These are phyloP conservation scores for Aspergillus terreus DNA, from an alignment of 2,329 filamentous ascomycete species.

Conservation along the genomic window DNA sequence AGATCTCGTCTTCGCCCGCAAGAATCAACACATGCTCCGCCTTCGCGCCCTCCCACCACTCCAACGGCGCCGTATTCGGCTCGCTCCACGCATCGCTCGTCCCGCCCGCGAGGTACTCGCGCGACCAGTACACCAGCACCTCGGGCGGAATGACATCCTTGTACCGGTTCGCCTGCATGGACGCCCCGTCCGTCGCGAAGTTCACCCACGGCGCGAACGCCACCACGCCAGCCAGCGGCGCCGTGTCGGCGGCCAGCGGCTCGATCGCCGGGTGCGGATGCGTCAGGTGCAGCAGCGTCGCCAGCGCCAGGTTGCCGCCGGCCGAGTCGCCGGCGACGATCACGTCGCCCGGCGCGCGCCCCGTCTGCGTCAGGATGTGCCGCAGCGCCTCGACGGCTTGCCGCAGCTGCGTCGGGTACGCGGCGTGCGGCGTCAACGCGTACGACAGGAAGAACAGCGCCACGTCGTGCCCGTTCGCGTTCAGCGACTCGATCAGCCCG, in stretches of 20 bases:
- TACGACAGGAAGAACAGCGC: conserved; percentile 53
- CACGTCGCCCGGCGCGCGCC: conserved; percentile 29
- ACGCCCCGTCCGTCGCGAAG: conserved; percentile 41
- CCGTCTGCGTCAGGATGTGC: conserved; percentile 32
- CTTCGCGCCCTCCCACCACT: conserved; percentile 52
- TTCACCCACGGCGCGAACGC: conserved; percentile 56
- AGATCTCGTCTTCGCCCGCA: conserved; percentile 52
- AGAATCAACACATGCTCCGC: conserved; percentile 50
- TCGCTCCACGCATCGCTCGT: conserved; percentile 50
- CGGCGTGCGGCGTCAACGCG: conserved; percentile 44
- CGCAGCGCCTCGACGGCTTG: conserved; percentile 36
- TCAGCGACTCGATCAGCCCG: conserved; percentile 38
- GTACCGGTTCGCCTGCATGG: conserved; percentile 42
- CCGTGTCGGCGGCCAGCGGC: conserved; percentile 31
- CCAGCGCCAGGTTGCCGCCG: conserved; percentile 36
- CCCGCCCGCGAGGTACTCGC: conserved; percentile 42
- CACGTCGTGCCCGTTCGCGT: conserved; percentile 39
- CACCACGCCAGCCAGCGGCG: conserved; percentile 44
- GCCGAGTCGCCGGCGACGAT: conserved; percentile 40
- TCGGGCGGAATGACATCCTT: conserved; percentile 47
- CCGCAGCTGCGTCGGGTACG: conserved; percentile 38
- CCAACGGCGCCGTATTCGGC: conserved; percentile 42
- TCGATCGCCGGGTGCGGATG: conserved; percentile 54
- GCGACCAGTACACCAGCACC: conserved; percentile 41
- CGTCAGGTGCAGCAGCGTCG: conserved; percentile 31